Base-by-base conservation (phyloP, 2,329 filamentous ascomycete genomes). In the Drechslerella dactyloides region DNA sequence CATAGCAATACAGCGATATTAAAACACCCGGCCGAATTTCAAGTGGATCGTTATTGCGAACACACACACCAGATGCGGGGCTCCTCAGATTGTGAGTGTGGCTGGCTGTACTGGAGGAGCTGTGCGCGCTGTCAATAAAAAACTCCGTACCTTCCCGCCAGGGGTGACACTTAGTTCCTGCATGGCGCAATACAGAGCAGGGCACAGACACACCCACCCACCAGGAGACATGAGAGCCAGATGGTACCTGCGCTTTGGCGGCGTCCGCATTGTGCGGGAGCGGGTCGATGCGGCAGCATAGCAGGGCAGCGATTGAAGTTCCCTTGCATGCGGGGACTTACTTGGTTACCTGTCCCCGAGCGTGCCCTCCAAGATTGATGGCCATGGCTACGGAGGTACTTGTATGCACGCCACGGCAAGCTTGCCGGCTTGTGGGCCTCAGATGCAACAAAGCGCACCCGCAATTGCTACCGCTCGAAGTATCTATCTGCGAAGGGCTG, bases 391-490 rank as follows among this genome's bases (percentile, higher is more conserved):
- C 8, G 27, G 27, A 33, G 3, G 27, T 8, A 8, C 27, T 4
- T 8, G 8, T 33, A 33, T 33, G n/a, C n/a, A n/a, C 17, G 40
- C 13, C 40, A 44, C 40, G 40, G 40, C 5, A 15, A 2, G 17
- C 44, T 21, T 48, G 27, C 27, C 27, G 44, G 44, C 44, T 21
- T 21, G 44, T 19, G 19, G n/a, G 8, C 44, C 17, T 8, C 44
- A 48, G n/a, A 48, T 48, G 44, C 44, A 48, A 19, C 44, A 48
- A 19, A 48, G 19, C 44, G 19, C 19, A 48, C 44, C 44, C 44
- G 44, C 44, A 48, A 33, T 33, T 33, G 27, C 27, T 4, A 48
- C 40, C 40, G 15, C 44, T 5, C 8, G 19, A 5, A 23, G 44
- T 21, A 23, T 48, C 44, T 48, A 48, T 48, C 44, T 48, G 44